A percentile compares a stretch with the other conserved stretches of the same genome.
Evolutionary conservation across 768 basidiomycete genomes (phyloP).

Genomic region (Mycena amicta): DNA sequence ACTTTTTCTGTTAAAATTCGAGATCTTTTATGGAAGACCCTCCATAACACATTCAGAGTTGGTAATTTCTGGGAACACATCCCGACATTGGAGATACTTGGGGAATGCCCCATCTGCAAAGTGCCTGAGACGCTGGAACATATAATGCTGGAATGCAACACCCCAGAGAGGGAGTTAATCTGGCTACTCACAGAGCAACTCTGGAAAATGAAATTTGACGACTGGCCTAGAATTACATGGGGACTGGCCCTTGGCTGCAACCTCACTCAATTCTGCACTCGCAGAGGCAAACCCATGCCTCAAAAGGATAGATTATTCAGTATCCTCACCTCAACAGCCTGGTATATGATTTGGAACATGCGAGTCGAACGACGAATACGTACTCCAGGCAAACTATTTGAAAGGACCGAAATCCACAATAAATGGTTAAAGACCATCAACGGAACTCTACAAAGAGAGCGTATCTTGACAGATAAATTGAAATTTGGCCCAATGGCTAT

Average conservation of each 20-base stretch:
- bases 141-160: neutral
- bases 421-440: neutral
- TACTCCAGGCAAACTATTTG: neutral
- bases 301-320: neutral
- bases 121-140: neutral
- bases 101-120: neutral
- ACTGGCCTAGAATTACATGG: neutral
- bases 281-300: neutral
- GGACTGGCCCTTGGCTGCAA: neutral
- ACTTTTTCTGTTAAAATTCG: neutral
- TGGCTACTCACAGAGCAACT: neutral
- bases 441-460: neutral
- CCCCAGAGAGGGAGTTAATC: neutral
- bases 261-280: neutral
- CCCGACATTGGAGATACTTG: neutral
- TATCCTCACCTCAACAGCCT: neutral
- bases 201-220: neutral
- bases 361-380: neutral
- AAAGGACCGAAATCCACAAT: neutral
- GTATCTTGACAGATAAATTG: neutral
- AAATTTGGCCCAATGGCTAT: neutral
- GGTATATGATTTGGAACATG: neutral
- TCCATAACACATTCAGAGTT: conserved; percentile 4
- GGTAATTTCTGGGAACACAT: conserved; percentile 5
- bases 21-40: conserved; percentile 5